Evolutionary conservation across 805 yeast species (phyloP), one percentile per base, ranked within the genome.

Genomic region (Cyberlindnera xylosilytica): DNA sequence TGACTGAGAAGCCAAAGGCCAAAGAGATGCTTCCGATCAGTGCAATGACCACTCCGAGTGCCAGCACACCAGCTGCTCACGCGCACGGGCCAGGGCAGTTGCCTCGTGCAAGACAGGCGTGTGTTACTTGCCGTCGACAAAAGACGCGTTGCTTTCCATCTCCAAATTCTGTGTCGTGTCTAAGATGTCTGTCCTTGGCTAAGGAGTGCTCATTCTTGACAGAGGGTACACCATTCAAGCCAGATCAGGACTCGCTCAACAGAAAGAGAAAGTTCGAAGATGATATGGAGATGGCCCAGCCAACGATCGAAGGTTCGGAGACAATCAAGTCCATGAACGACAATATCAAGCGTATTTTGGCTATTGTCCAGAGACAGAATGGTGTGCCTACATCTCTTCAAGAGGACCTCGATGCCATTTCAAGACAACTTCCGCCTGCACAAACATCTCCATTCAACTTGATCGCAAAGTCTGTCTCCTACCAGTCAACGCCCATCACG

Each of bases 91-190:
- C 36, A 4, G 46, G 39, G 3, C 52, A 44, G 33, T 17, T 45
- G 2, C 52, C 50, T 5, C 36, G 84, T 32, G 76, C 81, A 0
- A 51, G 73, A 1, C 66, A 64, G 37, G 85, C 85, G 1, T 79
- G 85, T 57, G 71, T 70, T 6, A 54, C 66, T 7, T 79, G 85
- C 53, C 66, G 83, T 34, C 69, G 66, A 38, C 78, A 74, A 46
- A 79, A 79, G 63, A 74, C 87, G 1, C 62, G 84, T 44, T 83
- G 89, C 50, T 73, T 80, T 54, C 73, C 81, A 38, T 69, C 78
- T 1, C 60, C 61, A 7, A 51, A 57, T 11, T 67, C 74, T 1
- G 58, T 64, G 12, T 45, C 77, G 3, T 82, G 89, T 62, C 60
- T 81, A 17, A 62, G 87, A 18, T 83, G 89, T 54, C 61, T 68